phyloP scores from a whole-genome alignment of 2,329 filamentous ascomycete genomes.

The Clarireedia hainanense region DNA sequence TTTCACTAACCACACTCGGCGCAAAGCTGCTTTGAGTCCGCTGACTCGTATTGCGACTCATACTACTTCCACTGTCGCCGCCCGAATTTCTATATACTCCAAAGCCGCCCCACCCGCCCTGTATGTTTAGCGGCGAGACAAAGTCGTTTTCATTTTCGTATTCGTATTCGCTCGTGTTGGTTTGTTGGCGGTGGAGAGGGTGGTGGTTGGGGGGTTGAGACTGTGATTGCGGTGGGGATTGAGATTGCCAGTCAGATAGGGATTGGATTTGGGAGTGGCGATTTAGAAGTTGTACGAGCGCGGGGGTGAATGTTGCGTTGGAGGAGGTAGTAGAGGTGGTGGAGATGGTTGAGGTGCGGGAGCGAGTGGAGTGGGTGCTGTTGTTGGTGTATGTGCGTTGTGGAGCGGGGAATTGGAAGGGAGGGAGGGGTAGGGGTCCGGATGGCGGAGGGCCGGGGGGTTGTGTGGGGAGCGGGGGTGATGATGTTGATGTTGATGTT shows the following conservation, averaged over 20 bases:
- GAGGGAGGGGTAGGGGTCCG: neutral
- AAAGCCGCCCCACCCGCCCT: conserved; percentile 3
- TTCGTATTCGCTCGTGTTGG: neutral
- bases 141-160: neutral
- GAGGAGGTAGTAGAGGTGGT: too few species aligned
- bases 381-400: neutral
- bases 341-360: neutral
- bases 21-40: conserved; percentile 16
- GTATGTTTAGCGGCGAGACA: neutral
- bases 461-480: neutral
- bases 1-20: conserved; percentile 19
- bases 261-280: too few species aligned
- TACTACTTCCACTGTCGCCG: too few species aligned
- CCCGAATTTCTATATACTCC: too few species aligned
- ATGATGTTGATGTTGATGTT: too few species aligned
- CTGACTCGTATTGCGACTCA: conserved; percentile 11
- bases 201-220: too few species aligned
- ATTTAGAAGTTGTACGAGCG: too few species aligned
- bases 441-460: neutral
- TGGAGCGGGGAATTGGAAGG: neutral
- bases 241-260: too few species aligned
- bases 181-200: too few species aligned
- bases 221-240: too few species aligned
- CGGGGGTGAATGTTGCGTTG: too few species aligned
- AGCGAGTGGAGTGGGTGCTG: neutral